Evolutionary conservation across 306 rosid species (phyloP).

Genomic region (Fragaria vesca): DNA sequence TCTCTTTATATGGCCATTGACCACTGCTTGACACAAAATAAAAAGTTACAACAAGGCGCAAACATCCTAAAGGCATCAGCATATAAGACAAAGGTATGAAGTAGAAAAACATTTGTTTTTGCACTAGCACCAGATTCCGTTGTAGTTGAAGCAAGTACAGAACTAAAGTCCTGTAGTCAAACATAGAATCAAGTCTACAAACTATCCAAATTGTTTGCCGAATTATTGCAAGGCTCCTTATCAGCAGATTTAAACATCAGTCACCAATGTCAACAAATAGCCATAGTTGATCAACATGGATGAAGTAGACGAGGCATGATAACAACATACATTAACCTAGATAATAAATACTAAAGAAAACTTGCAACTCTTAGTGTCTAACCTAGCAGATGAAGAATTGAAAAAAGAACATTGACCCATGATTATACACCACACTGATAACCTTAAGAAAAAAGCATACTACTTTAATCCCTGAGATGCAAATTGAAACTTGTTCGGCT

Average conservation of each 20-base stretch:
- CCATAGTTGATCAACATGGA: neutral
- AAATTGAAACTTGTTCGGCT: neutral
- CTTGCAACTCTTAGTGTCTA: neutral
- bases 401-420: neutral
- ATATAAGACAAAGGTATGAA: neutral
- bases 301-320: neutral
- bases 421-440: neutral
- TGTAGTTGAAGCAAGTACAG: neutral
- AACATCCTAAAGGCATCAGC: neutral
- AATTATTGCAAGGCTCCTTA: neutral
- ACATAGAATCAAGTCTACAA: neutral
- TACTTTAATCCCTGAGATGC: neutral
- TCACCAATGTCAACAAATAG: neutral
- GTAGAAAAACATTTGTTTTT: neutral
- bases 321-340: neutral
- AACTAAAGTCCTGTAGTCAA: neutral
- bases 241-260: neutral
- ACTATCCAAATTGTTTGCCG: neutral
- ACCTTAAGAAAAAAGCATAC: neutral
- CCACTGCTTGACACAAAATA: slow-evolving; percentile 47
- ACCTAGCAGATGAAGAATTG: neutral
- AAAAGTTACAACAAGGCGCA: neutral
- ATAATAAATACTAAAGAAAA: neutral
- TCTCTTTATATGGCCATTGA: slow-evolving; percentile 82
- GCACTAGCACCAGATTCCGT: neutral